Conservation (phyloP, 805 yeast genomes). For the Schwanniomyces vanrijiae region DNA sequence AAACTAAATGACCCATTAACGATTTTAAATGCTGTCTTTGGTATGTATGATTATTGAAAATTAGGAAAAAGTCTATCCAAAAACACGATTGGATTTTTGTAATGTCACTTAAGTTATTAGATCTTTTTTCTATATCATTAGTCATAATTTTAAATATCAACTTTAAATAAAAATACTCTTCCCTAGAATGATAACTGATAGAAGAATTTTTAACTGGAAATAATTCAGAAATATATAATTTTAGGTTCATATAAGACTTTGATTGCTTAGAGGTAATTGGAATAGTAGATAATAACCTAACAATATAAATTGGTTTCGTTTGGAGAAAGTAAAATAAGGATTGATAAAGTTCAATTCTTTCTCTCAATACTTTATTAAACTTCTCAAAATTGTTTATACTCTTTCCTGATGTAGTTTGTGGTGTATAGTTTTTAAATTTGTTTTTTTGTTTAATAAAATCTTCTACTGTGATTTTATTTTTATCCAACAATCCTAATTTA, state of each 20-base stretch:
- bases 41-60: constrained; percentile 46
- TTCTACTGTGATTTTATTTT: constrained; percentile 75
- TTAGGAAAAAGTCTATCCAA: constrained; percentile 47
- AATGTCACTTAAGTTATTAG: constrained; percentile 32
- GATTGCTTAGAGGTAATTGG: constrained; percentile 23
- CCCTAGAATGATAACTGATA: constrained; percentile 51
- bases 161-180: constrained; percentile 65
- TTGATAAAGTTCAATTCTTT: constrained; percentile 67
- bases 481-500: constrained; percentile 74
- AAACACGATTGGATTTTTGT: constrained; percentile 34
- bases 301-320: constrained; percentile 74
- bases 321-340: constrained; percentile 80
- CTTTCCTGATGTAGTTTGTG: constrained; percentile 12
- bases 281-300: constrained; percentile 47
- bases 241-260: constrained; percentile 20
- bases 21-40: constrained; percentile 47
- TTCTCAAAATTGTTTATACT: constrained; percentile 25
- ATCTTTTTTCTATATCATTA: constrained; percentile 34
- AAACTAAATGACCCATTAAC: constrained; percentile 38
- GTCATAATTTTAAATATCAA: constrained; percentile 50
- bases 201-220: constrained; percentile 33
- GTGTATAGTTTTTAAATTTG: constrained; percentile 27
- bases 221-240: constrained; percentile 20
- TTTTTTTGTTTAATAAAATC: constrained; percentile 54
- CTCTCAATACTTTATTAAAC: constrained; percentile 42